phyloP scores from a whole-genome alignment of 2,329 filamentous ascomycete genomes.

The Lecanicillium sp. region DNA sequence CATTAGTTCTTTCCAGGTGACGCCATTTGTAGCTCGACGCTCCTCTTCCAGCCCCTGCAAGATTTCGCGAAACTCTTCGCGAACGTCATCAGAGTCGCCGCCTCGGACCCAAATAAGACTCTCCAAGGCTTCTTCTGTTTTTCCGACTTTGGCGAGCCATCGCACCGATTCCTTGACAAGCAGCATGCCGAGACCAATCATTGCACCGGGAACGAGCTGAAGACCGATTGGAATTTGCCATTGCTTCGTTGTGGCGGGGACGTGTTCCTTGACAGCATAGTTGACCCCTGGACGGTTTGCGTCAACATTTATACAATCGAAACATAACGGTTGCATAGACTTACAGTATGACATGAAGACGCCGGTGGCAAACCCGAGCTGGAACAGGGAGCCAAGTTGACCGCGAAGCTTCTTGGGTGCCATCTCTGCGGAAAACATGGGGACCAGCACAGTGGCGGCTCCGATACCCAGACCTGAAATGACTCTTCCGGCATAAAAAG shows the following conservation, averaged over 20 bases:
- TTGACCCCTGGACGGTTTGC: conserved; percentile 22
- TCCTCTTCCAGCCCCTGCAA: conserved; percentile 39
- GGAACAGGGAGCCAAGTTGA: conserved; percentile 22
- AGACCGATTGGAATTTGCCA: conserved; percentile 42
- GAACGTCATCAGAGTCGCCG: conserved; percentile 27
- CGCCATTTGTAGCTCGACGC: conserved; percentile 4
- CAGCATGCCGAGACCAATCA: conserved; percentile 39
- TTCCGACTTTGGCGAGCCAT: conserved; percentile 37
- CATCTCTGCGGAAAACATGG: conserved; percentile 37
- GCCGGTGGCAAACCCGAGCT: conserved; percentile 35
- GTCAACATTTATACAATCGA: background rate
- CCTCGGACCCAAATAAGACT: conserved; percentile 44
- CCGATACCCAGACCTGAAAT: conserved; percentile 20
- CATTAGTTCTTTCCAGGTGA: background rate
- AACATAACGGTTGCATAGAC: no score
- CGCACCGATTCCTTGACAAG: conserved; percentile 37
- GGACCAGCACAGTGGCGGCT: conserved; percentile 27
- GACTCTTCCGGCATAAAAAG: conserved; percentile 29
- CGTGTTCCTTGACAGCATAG: conserved; percentile 33
- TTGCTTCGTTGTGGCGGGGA: conserved; percentile 29
- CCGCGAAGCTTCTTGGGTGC: conserved; percentile 37
- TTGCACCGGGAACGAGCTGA: conserved; percentile 37
- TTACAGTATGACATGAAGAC: conserved; percentile 32
- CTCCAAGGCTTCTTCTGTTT: conserved; percentile 34
- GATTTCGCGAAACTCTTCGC: conserved; percentile 31